These are phyloP conservation scores for Raffaelea ambrosiae DNA, from an alignment of 2,329 filamentous ascomycete species.

Conservation along the genomic window DNA sequence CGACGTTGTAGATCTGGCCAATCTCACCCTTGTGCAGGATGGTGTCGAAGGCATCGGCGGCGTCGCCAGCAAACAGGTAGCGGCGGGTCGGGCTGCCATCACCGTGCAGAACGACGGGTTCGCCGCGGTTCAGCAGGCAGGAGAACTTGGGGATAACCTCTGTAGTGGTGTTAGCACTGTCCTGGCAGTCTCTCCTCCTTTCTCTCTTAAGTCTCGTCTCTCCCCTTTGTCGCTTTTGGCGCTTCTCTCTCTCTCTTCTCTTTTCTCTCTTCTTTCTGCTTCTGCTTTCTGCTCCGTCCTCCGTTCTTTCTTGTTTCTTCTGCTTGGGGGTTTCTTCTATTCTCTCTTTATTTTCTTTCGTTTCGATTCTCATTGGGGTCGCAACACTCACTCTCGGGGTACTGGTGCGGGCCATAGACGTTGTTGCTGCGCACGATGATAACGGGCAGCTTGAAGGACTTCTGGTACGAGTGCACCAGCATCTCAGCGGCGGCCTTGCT, in stretches of 20 bases:
- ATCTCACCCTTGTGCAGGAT: conserved; percentile 69
- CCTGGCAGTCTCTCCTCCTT: too few relatives aligned
- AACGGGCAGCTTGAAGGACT: conserved; percentile 70
- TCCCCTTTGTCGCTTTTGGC: too few relatives aligned
- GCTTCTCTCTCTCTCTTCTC: not conserved
- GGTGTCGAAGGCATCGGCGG: conserved; percentile 74
- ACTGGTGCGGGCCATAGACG: conserved; percentile 78
- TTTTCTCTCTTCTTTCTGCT: not conserved
- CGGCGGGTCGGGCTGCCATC: conserved; percentile 65
- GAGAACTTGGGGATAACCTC: conserved; percentile 81
- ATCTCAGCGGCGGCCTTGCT: conserved; percentile 78
- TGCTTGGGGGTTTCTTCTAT: too few relatives aligned
- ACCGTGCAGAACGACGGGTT: conserved; percentile 66
- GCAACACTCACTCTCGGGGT: conserved; percentile 63
- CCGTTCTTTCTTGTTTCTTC: too few relatives aligned
- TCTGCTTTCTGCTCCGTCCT: too few relatives aligned
- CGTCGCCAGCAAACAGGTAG: conserved; percentile 72
- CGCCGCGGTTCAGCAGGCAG: conserved; percentile 57
- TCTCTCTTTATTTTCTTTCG: not conserved
- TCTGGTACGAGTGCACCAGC: conserved; percentile 79
- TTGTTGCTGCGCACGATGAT: conserved; percentile 80
- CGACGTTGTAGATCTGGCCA: conserved; percentile 76
- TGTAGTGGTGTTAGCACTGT: conserved; percentile 22
- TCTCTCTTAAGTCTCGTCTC: too few relatives aligned
- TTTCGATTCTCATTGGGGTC: not conserved